Percentiles rank a stretch among this genome's conserved stretches.
Conservation (phyloP, 2,329 filamentous ascomycete species). For the Verticillium klebahnii region DNA sequence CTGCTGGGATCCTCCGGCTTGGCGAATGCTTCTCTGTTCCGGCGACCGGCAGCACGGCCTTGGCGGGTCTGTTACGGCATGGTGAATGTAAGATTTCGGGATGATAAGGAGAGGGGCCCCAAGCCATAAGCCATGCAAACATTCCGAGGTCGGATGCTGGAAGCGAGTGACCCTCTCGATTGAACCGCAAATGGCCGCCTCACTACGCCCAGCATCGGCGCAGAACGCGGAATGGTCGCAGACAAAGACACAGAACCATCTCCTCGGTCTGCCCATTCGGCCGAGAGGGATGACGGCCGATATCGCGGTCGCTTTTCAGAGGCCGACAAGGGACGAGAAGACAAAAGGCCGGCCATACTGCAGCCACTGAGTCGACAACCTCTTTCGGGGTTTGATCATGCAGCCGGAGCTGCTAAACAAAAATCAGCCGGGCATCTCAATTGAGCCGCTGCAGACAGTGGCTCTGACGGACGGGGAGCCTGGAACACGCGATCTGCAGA, state of each 20-base stretch:
- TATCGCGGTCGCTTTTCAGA: neutral
- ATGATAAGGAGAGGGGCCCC: neutral
- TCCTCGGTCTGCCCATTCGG: neutral
- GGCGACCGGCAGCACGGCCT: neutral
- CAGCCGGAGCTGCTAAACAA: neutral
- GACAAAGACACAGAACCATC: neutral
- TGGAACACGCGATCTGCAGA: neutral
- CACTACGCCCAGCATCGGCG: slow-evolving; percentile 24
- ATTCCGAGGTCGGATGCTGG: neutral
- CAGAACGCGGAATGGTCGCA: slow-evolving; percentile 15
- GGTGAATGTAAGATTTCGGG: neutral
- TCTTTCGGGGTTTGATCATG: neutral
- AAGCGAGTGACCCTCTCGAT: neutral
- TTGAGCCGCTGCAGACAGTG: neutral
- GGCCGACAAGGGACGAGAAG: neutral
- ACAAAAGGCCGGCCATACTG: no score
- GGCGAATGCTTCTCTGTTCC: neutral
- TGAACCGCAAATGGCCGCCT: neutral
- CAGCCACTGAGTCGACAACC: neutral
- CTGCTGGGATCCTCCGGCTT: neutral
- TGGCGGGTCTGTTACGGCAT: neutral
- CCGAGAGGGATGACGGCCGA: neutral
- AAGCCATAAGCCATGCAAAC: neutral
- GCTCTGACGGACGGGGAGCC: neutral
- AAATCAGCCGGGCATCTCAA: neutral